Conservation (phyloP, 2,329 filamentous ascomycete genomes). For the Apiospora sp. region DNA sequence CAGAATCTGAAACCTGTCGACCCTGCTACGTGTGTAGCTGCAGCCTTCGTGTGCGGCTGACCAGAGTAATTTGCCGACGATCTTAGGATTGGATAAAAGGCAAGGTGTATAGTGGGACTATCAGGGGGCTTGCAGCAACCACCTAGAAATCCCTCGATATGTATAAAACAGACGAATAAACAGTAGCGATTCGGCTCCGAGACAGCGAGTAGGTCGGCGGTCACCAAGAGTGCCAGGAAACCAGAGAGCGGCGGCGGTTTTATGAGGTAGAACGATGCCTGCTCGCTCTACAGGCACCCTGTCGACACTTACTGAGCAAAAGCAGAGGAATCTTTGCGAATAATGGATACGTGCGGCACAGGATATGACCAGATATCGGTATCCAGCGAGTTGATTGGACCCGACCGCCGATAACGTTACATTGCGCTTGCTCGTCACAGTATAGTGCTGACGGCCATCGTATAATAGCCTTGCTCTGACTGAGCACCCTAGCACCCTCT, state of each 20-base stretch:
- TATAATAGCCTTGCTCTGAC: neutral
- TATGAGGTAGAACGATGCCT: neutral
- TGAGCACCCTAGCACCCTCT: neutral
- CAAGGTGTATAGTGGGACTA: conserved; percentile 10
- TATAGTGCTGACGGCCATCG: conserved; percentile 8
- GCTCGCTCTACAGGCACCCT: neutral
- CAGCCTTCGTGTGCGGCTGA: conserved; percentile 16
- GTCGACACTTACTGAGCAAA: neutral
- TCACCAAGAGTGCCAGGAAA: neutral
- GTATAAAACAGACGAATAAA: neutral
- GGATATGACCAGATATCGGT: neutral
- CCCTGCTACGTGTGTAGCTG: neutral
- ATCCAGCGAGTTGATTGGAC: neutral
- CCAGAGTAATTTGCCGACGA: conserved; percentile 10
- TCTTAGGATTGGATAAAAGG: conserved; percentile 14
- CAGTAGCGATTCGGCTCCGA: neutral
- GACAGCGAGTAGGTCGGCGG: neutral
- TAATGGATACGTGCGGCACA: neutral
- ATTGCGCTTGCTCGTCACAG: neutral
- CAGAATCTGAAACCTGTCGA: conserved; percentile 4
- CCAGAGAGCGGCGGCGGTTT: neutral
- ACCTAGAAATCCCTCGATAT: neutral
- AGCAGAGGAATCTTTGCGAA: neutral
- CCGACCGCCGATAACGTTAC: neutral
- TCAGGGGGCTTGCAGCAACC: conserved; percentile 11